Conservation (phyloP, 208 protist genomes). For the Tritrichomonas foetus region DNA sequence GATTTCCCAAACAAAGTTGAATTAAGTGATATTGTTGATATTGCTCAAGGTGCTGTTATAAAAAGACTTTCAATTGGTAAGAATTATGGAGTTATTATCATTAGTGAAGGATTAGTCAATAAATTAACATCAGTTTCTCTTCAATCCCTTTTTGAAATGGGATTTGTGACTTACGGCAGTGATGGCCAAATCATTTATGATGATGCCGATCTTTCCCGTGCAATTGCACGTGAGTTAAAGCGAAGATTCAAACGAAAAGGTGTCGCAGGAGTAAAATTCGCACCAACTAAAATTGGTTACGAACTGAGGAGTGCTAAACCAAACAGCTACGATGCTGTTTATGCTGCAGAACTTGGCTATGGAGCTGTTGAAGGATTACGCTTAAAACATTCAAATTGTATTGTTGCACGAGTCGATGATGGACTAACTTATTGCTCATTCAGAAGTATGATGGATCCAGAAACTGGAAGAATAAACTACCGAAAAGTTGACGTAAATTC, state of each 20-base stretch:
- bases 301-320: constrained; percentile 47
- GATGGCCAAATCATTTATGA: constrained; percentile 45
- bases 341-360: constrained; percentile 45
- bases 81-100: constrained; percentile 42
- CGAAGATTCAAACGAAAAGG: not conserved
- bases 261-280: not conserved
- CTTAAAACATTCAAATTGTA: not conserved
- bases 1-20: constrained; percentile 31
- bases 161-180: not conserved
- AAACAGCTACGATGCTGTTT: constrained; percentile 43
- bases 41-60: constrained; percentile 41
- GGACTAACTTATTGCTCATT: not conserved
- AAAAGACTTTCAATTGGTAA: constrained; percentile 43
- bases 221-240: constrained; percentile 43
- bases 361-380: constrained; percentile 21
- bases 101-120: constrained; percentile 48
- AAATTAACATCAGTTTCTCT: constrained; percentile 35
- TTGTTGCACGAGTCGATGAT: constrained; percentile 24
- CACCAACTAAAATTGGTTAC: constrained; percentile 46
- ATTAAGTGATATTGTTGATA: constrained; percentile 36
- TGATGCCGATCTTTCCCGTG: constrained; percentile 44
- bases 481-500: constrained; percentile 33
- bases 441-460: constrained; percentile 2
- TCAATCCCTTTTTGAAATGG: not conserved
- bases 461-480: not conserved